Evolutionary conservation across 306 rosid species (phyloP).

Genomic region (barrel medic (Medicago truncatula)): MtrunA17r5.0-ANR NC_053049.1:33169501-33170000

Average conservation of each 20-base stretch:
- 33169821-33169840: not conserved
- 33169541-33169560: constrained; percentile 10
- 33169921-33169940: no score
- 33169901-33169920: no score
- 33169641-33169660: not conserved
- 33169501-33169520: constrained; percentile 68
- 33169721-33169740: not conserved
- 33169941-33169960: no score
- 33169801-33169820: not conserved
- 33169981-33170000: not conserved
- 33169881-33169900: no score
- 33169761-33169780: not conserved
- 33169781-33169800: not conserved
- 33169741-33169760: not conserved
- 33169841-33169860: no score
- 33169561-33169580: not conserved
- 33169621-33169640: not conserved
- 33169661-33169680: not conserved
- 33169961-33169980: not conserved
- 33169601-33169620: constrained; percentile 2
- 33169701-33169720: not conserved
- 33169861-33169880: no score
- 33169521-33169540: constrained; percentile 62
- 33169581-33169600: not conserved
- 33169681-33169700: not conserved